A percentile compares a stretch with the other conserved stretches of the same genome.
These are phyloP conservation scores for Hapsidospora chrysogenum DNA, from an alignment of 495 filamentous ascomycete genomes.

Conservation along the genomic window DNA sequence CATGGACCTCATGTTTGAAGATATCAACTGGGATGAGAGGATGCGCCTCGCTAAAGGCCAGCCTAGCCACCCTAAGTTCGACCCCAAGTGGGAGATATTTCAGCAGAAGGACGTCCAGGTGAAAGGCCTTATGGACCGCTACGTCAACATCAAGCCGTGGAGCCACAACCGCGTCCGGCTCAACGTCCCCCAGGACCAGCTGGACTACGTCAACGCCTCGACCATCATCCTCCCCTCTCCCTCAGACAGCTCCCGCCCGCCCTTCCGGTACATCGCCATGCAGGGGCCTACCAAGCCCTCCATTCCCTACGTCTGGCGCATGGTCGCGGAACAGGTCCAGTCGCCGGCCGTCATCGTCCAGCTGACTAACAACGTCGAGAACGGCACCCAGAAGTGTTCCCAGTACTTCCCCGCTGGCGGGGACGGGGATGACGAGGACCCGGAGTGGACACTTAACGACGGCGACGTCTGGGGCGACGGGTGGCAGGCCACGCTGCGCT, in stretches of 20 bases:
- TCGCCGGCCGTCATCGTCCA: constrained; percentile 81
- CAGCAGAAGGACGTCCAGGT: constrained; percentile 27
- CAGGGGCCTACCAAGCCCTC: constrained; percentile 66
- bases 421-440: constrained; percentile 33
- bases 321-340: constrained; percentile 74
- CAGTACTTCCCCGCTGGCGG: constrained; percentile 65
- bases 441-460: constrained; percentile 36
- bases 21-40: constrained; percentile 46
- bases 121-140: constrained; percentile 45
- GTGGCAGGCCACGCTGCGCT: constrained; percentile 37
- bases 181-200: constrained; percentile 57
- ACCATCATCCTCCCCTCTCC: constrained; percentile 58
- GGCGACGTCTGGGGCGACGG: constrained; percentile 45
- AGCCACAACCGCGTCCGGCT: constrained; percentile 72
- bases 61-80: constrained; percentile 23
- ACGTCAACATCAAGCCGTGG: constrained; percentile 75
- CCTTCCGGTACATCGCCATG: constrained; percentile 37
- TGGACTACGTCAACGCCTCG: constrained; percentile 94
- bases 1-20: constrained; percentile 37
- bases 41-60: constrained; percentile 29
- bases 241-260: constrained; percentile 28
- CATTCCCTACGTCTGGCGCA: constrained; percentile 79
- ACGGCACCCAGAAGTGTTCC: constrained; percentile 72
- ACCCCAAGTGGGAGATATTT: constrained; percentile 37
- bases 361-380: constrained; percentile 82